Conservation (phyloP, 768 basidiomycete species). For the Amanita exitialis region DNA sequence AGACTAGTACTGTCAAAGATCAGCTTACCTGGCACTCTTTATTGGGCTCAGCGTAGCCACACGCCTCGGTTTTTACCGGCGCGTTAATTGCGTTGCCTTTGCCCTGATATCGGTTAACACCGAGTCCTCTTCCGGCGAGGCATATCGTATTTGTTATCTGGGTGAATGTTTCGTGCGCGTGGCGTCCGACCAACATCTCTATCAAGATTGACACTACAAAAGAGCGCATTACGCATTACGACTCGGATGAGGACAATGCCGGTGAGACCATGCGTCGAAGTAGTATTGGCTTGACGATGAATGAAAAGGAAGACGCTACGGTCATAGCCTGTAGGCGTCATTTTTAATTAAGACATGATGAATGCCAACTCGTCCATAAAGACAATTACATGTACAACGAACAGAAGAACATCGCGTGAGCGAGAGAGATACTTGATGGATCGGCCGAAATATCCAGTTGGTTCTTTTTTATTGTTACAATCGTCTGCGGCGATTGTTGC, state of each 20-base stretch:
- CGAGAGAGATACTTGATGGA: too few species aligned
- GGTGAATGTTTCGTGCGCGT: not conserved
- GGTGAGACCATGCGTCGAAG: slow-evolving; percentile 1
- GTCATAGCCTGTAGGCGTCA: not conserved
- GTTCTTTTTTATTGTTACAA: not conserved
- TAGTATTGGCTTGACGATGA: slow-evolving; percentile 1
- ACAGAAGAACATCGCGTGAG: not conserved
- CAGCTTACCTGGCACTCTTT: too few species aligned
- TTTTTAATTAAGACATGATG: not conserved
- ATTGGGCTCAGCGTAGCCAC: too few species aligned
- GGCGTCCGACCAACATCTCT: slow-evolving; percentile 37
- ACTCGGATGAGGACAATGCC: slow-evolving; percentile 18
- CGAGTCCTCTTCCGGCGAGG: too few species aligned
- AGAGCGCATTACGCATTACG: slow-evolving; percentile 31
- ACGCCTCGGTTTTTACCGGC: too few species aligned
- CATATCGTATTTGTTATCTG: not conserved
- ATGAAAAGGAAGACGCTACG: not conserved
- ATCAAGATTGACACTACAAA: slow-evolving; percentile 49
- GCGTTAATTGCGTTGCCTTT: too few species aligned
- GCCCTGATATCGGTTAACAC: too few species aligned
- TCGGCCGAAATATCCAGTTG: not conserved
- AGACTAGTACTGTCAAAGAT: too few species aligned
- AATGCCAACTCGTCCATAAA: not conserved
- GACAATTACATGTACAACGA: not conserved
- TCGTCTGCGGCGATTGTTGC: not conserved